A percentile compares a stretch with the other conserved stretches of the same genome.
These are phyloP conservation scores for Mortierella alpina DNA, from an alignment of 192 early-diverging fungal genomes.

Conservation along the genomic window DNA sequence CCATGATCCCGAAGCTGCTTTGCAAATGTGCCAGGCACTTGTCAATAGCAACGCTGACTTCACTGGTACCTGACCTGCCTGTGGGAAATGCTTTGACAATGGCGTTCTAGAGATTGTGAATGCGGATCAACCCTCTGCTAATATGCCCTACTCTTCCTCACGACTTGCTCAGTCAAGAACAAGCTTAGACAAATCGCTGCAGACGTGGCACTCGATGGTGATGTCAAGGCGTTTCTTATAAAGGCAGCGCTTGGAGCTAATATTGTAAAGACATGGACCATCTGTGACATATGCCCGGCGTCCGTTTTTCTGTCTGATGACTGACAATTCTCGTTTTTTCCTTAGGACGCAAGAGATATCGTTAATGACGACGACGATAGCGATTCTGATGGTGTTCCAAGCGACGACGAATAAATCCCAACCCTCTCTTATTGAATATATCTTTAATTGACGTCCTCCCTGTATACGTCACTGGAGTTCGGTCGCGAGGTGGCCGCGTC, in stretches of 20 bases:
- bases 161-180: slow-evolving; percentile 11
- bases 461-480: slow-evolving; percentile 30
- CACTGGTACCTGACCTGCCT: slow-evolving; percentile 13
- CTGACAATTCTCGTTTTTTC: background rate
- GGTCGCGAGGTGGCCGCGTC: slow-evolving; percentile 13
- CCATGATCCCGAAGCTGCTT: slow-evolving; percentile 62
- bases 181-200: slow-evolving; percentile 19
- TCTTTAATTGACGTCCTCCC: slow-evolving; percentile 3
- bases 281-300: too few species aligned
- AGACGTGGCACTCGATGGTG: slow-evolving; percentile 26
- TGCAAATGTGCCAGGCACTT: slow-evolving; percentile 66
- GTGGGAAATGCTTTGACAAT: too few species aligned
- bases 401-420: slow-evolving; percentile 27
- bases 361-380: slow-evolving; percentile 17
- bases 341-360: slow-evolving; percentile 34
- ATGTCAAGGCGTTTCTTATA: slow-evolving; percentile 21
- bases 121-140: background rate
- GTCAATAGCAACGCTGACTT: slow-evolving; percentile 64
- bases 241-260: slow-evolving; percentile 8
- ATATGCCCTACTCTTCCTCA: background rate
- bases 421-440: background rate
- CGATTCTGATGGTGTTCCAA: slow-evolving; percentile 30
- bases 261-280: slow-evolving; percentile 6
- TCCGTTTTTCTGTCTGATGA: background rate
- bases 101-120: background rate